These are phyloP conservation scores for Condylostoma magnum DNA, from an alignment of 169 alveolate species.

Conservation along the genomic window DNA sequence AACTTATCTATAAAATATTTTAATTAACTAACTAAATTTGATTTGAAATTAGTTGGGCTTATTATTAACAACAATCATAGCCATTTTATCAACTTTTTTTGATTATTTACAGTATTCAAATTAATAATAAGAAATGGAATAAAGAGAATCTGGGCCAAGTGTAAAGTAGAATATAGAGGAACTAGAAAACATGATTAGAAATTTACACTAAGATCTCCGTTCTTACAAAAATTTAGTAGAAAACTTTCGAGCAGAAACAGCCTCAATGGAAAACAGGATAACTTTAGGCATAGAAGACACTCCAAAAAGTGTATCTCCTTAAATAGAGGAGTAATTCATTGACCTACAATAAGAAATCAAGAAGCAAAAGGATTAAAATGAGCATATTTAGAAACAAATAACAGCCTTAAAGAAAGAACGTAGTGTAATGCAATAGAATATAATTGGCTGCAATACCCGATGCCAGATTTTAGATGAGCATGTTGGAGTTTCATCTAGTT, in stretches of 20 bases:
- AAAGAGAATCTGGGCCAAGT: not conserved
- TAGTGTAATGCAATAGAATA: not conserved
- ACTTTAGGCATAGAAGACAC: not conserved
- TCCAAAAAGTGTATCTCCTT: conserved; percentile 25
- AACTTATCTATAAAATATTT: too few relatives aligned
- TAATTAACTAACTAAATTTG: too few relatives aligned
- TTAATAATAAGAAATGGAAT: conserved; percentile 18
- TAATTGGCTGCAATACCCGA: conserved; percentile 4
- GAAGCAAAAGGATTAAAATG: conserved; percentile 1
- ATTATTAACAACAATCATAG: too few relatives aligned
- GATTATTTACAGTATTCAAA: too few relatives aligned
- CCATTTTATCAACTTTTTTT: too few relatives aligned
- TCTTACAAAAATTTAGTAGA: conserved; percentile 8
- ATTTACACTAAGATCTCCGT: not conserved
- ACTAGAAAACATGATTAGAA: not conserved
- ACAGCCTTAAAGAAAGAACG: conserved; percentile 16
- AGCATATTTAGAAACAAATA: conserved; percentile 17
- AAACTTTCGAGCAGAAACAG: conserved; percentile 8
- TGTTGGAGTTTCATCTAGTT: too few relatives aligned
- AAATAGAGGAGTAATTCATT: conserved; percentile 3
- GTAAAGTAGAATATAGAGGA: not conserved
- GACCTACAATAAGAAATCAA: conserved; percentile 16
- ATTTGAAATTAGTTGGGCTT: too few relatives aligned
- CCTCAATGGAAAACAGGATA: conserved; percentile 17
- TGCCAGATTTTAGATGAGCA: conserved; percentile 5